Conservation (phyloP, 345 rosid genomes). For the Eucalyptus melliodora region DNA sequence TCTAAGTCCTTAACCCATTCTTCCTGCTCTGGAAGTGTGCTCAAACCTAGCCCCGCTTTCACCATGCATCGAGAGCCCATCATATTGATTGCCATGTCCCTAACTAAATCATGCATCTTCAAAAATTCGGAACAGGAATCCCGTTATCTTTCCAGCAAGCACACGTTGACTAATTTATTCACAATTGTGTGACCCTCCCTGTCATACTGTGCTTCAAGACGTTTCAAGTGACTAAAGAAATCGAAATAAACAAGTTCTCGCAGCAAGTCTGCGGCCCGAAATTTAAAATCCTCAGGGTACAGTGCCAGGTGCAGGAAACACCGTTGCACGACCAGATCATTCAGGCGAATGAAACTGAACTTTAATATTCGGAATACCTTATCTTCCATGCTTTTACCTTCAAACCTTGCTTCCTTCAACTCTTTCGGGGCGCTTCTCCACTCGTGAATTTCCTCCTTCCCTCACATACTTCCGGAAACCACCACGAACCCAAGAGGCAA, state of each 20-base stretch:
- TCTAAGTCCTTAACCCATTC: background rate
- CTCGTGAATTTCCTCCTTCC: background rate
- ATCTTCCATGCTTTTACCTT: background rate
- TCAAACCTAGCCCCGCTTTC: background rate
- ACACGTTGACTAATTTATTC: background rate
- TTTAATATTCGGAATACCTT: rapidly evolving
- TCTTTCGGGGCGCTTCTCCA: background rate
- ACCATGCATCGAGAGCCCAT: background rate
- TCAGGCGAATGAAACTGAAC: background rate
- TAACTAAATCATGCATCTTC: background rate
- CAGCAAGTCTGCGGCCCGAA: rapidly evolving
- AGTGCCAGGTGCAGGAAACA: background rate
- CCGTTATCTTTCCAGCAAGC: background rate
- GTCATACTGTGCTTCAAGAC: background rate
- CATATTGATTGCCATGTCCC: background rate
- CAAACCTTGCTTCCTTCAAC: background rate
- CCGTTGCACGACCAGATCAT: background rate
- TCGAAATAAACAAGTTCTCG: background rate
- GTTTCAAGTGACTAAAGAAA: background rate
- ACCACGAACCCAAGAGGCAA: background rate
- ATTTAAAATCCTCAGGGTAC: background rate
- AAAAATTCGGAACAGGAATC: rapidly evolving
- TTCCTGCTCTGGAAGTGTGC: background rate
- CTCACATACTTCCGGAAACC: background rate
- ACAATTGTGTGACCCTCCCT: background rate